A percentile compares a stretch with the other conserved stretches of the same genome.
Evolutionary conservation across 805 yeast species (phyloP).

Genomic region (Teunomyces atbi): DNA sequence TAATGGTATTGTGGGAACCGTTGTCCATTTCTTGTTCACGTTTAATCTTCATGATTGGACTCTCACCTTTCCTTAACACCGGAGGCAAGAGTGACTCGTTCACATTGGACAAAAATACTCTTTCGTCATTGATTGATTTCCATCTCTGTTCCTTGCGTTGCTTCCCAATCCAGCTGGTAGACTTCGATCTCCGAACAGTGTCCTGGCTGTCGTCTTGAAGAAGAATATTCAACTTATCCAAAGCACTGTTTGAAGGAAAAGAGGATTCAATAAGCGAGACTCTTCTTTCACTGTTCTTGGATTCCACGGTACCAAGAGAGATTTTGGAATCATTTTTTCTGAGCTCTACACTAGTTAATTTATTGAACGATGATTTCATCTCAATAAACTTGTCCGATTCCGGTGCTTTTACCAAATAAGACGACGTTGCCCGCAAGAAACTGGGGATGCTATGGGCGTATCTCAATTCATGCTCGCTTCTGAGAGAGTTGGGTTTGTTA

Average conservation of each 20-base stretch:
- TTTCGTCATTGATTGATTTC: constrained; percentile 30
- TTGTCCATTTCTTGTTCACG: constrained; percentile 13
- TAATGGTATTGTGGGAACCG: neutral
- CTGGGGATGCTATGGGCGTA: constrained; percentile 14
- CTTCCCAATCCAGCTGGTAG: constrained; percentile 18
- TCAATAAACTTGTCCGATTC: constrained; percentile 6
- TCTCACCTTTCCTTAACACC: constrained; percentile 31
- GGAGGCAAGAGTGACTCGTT: constrained; percentile 33
- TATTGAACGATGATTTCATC: constrained; percentile 4
- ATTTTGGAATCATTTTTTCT: neutral
- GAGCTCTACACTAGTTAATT: neutral
- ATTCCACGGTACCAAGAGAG: neutral
- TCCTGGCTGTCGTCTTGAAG: constrained; percentile 3
- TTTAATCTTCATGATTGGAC: constrained; percentile 28
- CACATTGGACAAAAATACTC: constrained; percentile 25
- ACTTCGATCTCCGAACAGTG: constrained; percentile 24
- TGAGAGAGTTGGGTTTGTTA: neutral
- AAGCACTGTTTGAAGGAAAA: neutral
- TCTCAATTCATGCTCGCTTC: constrained; percentile 7
- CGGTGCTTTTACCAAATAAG: neutral
- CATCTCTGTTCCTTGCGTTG: constrained; percentile 18
- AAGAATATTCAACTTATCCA: neutral
- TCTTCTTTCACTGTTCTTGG: neutral
- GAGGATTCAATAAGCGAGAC: neutral
- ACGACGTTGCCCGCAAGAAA: constrained; percentile 2